phyloP scores from a whole-genome alignment of 2,329 filamentous ascomycete species.

The Pseudopithomyces maydicus region DNA sequence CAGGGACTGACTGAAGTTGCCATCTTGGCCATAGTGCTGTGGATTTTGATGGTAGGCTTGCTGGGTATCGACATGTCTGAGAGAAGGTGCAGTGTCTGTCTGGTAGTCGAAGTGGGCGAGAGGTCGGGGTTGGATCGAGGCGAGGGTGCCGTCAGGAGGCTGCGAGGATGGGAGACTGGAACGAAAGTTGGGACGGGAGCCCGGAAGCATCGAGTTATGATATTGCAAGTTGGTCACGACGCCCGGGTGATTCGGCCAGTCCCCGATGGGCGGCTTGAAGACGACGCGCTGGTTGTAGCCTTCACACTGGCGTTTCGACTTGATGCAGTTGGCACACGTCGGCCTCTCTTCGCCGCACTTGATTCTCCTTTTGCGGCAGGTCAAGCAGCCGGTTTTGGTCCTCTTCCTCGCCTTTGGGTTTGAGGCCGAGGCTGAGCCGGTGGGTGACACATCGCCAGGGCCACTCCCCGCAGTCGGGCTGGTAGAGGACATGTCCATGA shows the following conservation, averaged over 20 bases:
- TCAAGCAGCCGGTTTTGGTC: slow-evolving; percentile 92
- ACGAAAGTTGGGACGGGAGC: slow-evolving; percentile 28
- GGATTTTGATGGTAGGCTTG: slow-evolving; percentile 20
- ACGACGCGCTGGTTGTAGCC: slow-evolving; percentile 81
- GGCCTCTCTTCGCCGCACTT: slow-evolving; percentile 94
- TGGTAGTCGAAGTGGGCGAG: slow-evolving; percentile 34
- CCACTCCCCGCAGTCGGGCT: slow-evolving; percentile 25
- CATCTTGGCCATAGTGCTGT: slow-evolving; percentile 28
- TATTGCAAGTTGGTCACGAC: slow-evolving; percentile 44
- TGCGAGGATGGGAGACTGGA: slow-evolving; percentile 18
- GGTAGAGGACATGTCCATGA: slow-evolving; percentile 27
- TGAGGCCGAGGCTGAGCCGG: slow-evolving; percentile 21
- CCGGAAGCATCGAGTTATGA: slow-evolving; percentile 46
- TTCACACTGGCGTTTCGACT: slow-evolving; percentile 82
- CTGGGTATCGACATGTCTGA: slow-evolving; percentile 17
- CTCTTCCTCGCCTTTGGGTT: slow-evolving; percentile 53
- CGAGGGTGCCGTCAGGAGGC: slow-evolving; percentile 24
- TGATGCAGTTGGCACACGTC: slow-evolving; percentile 82
- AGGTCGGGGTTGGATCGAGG: slow-evolving; percentile 36
- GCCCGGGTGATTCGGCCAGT: slow-evolving; percentile 47
- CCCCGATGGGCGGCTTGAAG: slow-evolving; percentile 75
- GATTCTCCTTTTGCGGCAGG: slow-evolving; percentile 91
- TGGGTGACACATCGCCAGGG: slow-evolving; percentile 36
- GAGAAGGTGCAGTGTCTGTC: slow-evolving; percentile 18
- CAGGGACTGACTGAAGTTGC: slow-evolving; percentile 34